These are phyloP conservation scores for Malassezia pachydermatis DNA, from an alignment of 1,284 basidiomycete species.

Conservation along the genomic window DNA sequence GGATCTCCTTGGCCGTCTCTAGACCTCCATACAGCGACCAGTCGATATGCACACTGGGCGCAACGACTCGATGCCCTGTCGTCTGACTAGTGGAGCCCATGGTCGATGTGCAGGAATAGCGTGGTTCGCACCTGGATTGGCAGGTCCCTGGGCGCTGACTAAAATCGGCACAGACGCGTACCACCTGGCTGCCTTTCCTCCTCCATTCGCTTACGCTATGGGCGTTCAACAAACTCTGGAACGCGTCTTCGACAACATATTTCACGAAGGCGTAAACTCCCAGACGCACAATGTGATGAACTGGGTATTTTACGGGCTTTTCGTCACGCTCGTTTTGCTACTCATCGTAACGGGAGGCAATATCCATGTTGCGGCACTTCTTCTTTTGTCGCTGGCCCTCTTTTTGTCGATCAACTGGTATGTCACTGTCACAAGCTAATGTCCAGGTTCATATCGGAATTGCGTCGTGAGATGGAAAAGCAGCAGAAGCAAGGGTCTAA, in stretches of 20 bases:
- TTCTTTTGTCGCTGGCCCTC: slow-evolving; percentile 41
- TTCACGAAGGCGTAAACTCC: slow-evolving; percentile 39
- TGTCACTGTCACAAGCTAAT: slow-evolving; percentile 7
- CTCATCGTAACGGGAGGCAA: slow-evolving; percentile 44
- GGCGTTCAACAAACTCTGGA: slow-evolving; percentile 14
- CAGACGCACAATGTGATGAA: slow-evolving; percentile 44
- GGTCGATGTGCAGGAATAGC: too few relatives aligned
- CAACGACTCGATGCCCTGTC: too few relatives aligned
- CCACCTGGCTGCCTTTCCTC: background rate
- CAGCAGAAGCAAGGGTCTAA: background rate
- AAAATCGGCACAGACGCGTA: background rate
- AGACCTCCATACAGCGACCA: slow-evolving; percentile 46
- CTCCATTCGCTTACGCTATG: background rate
- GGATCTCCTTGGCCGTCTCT: slow-evolving; percentile 16
- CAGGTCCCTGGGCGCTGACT: background rate
- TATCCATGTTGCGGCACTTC: slow-evolving; percentile 45
- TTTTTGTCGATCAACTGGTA: slow-evolving; percentile 49
- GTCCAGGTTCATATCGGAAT: slow-evolving; percentile 15
- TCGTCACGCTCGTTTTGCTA: slow-evolving; percentile 41
- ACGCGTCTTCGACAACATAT: slow-evolving; percentile 31
- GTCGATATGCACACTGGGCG: slow-evolving; percentile 36
- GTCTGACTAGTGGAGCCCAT: too few relatives aligned
- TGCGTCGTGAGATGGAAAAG: background rate
- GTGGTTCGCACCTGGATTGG: background rate
- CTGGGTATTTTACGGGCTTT: slow-evolving; percentile 48